Percentiles rank a stretch among this genome's conserved stretches.
These are phyloP conservation scores for Saccharomycopsis guyanensis DNA, from an alignment of 805 yeast species.

Conservation along the genomic window DNA sequence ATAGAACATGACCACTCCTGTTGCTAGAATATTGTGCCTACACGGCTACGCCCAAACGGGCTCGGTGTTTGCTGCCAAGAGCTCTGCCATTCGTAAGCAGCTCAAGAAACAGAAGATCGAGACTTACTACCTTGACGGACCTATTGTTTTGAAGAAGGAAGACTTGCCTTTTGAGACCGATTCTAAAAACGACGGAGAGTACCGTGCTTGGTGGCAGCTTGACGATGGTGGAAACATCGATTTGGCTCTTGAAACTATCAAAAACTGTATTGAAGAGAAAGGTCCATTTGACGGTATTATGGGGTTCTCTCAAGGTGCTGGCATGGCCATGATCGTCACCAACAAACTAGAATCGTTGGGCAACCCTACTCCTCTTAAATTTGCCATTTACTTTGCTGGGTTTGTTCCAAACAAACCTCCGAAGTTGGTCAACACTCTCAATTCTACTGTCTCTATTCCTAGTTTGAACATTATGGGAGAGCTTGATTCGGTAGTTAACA, in stretches of 20 bases:
- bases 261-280: conserved; percentile 46
- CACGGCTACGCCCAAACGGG: conserved; percentile 92
- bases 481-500: conserved; percentile 77
- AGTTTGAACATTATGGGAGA: conserved; percentile 81
- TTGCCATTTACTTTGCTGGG: conserved; percentile 74
- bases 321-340: conserved; percentile 64
- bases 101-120: conserved; percentile 56
- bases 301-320: conserved; percentile 96
- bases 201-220: conserved; percentile 72
- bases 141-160: conserved; percentile 52
- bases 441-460: conserved; percentile 28
- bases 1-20: conserved; percentile 24
- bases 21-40: conserved; percentile 60
- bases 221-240: conserved; percentile 29
- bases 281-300: conserved; percentile 85
- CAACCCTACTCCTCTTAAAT: conserved; percentile 47
- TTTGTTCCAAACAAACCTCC: conserved; percentile 36
- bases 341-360: conserved; percentile 49
- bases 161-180: conserved; percentile 68
- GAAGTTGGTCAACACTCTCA: conserved; percentile 28
- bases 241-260: conserved; percentile 38
- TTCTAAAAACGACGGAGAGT: conserved; percentile 33
- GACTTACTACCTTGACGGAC: conserved; percentile 74
- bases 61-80: conserved; percentile 74
- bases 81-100: conserved; percentile 80